These are phyloP conservation scores for Alectoria sarmentosa DNA, from an alignment of 495 filamentous ascomycete genomes.

Conservation along the genomic window DNA sequence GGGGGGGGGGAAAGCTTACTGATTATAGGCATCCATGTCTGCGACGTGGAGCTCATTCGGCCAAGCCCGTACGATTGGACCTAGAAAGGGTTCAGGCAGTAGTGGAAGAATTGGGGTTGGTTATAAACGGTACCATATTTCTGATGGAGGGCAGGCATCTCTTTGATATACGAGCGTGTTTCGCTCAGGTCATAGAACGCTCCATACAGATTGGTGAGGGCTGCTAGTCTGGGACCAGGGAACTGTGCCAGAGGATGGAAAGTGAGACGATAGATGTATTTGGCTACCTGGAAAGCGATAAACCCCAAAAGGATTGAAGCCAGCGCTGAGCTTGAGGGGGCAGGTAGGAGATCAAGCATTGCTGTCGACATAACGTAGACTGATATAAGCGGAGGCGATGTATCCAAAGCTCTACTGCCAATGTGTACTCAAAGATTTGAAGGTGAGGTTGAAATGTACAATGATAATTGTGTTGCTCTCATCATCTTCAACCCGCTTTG, in stretches of 20 bases:
- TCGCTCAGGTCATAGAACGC: conserved; percentile 14
- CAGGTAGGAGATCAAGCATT: neutral
- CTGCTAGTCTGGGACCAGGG: conserved; percentile 30
- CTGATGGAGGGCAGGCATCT: neutral
- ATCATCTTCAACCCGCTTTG: neutral
- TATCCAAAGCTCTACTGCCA: neutral
- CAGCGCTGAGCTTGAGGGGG: neutral
- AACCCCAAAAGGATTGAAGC: neutral
- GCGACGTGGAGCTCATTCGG: conserved; percentile 8
- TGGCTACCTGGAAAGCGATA: neutral
- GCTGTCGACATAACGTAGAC: neutral
- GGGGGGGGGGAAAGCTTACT: neutral
- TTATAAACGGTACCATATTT: neutral
- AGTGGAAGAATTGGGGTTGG: neutral
- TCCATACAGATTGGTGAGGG: conserved; percentile 25
- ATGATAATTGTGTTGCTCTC: too few relatives aligned
- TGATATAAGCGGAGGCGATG: neutral
- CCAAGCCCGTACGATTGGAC: conserved; percentile 6
- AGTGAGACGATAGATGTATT: conserved; percentile 26
- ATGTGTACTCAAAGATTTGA: neutral
- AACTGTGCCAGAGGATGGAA: conserved; percentile 31
- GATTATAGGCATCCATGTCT: conserved; percentile 11
- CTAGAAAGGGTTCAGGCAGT: neutral
- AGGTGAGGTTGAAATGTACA: too few relatives aligned
- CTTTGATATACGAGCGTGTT: neutral